A percentile compares a stretch with the other conserved stretches of the same genome.
Evolutionary conservation across 2,329 filamentous ascomycete species (phyloP).

Genomic region (Akanthomyces lecanii): DNA sequence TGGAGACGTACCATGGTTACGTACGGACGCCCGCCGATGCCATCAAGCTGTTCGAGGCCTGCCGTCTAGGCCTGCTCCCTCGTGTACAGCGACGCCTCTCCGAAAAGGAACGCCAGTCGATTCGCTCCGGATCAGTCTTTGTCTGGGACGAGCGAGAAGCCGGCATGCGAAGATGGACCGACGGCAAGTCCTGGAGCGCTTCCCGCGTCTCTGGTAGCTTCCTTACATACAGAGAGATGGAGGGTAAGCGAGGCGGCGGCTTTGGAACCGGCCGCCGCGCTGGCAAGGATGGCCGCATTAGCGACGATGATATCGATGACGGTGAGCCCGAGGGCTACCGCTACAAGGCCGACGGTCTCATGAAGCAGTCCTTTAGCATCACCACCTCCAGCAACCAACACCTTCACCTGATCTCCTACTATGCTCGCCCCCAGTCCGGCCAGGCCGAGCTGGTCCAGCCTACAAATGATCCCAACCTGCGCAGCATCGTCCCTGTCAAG

Average conservation of each 20-base stretch:
- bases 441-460: conserved; percentile 74
- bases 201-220: conserved; percentile 97
- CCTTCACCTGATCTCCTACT: conserved; percentile 96
- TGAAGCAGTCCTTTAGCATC: conserved; percentile 99
- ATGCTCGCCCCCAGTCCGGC: conserved; percentile 72
- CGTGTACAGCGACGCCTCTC: conserved; percentile 89
- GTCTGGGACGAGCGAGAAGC: conserved; percentile 99
- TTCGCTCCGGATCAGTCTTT: conserved; percentile 94
- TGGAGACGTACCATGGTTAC: conserved; percentile 96
- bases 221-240: conserved; percentile 96
- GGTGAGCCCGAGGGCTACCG: conserved; percentile 86
- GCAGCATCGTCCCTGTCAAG: conserved; percentile 81
- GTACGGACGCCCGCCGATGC: conserved; percentile 95
- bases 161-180: conserved; percentile 97
- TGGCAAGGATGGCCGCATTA: conserved; percentile 72
- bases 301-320: conserved; percentile 81
- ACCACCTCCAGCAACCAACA: conserved; percentile 85
- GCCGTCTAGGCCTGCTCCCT: conserved; percentile 80
- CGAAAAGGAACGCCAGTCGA: conserved; percentile 94
- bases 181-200: conserved; percentile 98
- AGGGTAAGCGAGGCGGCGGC: conserved; percentile 85
- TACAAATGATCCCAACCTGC: conserved; percentile 71
- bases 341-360: conserved; percentile 93
- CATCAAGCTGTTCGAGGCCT: conserved; percentile 98
- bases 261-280: conserved; percentile 58